These are phyloP conservation scores for Globisporangium okanoganense DNA, from an alignment of 352 stramenopile species.

Conservation along the genomic window DNA sequence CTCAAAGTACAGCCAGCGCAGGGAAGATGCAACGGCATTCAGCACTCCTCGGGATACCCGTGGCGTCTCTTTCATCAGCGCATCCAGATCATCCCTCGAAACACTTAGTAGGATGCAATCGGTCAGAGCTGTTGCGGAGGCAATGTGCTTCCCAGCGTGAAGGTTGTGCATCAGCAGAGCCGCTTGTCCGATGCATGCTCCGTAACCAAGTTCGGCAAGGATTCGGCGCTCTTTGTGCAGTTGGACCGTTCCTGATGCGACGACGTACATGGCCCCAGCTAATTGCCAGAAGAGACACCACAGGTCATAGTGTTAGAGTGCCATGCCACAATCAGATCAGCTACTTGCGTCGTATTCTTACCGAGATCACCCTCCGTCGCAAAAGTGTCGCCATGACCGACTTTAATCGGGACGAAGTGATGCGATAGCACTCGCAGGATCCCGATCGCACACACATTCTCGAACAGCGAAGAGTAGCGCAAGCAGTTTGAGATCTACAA, in stretches of 20 bases:
- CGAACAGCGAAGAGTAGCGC: conserved; percentile 74
- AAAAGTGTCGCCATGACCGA: conserved; percentile 54
- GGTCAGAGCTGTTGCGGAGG: conserved; percentile 59
- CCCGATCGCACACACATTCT: conserved; percentile 75
- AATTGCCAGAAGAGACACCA: neutral
- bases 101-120: conserved; percentile 78
- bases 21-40: conserved; percentile 67
- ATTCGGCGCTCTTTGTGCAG: conserved; percentile 72
- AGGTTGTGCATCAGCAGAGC: conserved; percentile 60
- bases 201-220: conserved; percentile 59
- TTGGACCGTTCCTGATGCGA: conserved; percentile 67
- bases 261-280: conserved; percentile 79
- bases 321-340: neutral
- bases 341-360: conserved; percentile 14
- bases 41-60: conserved; percentile 74
- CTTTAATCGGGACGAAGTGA: conserved; percentile 62
- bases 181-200: conserved; percentile 74
- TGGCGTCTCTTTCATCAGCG: conserved; percentile 67
- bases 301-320: neutral
- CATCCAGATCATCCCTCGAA: conserved; percentile 57
- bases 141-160: conserved; percentile 66
- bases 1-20: conserved; percentile 79
- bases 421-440: conserved; percentile 75
- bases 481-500: conserved; percentile 75
- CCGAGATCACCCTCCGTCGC: conserved; percentile 58